phyloP scores from a whole-genome alignment of 768 basidiomycete species.

The Hypholoma fasciculare region DNA sequence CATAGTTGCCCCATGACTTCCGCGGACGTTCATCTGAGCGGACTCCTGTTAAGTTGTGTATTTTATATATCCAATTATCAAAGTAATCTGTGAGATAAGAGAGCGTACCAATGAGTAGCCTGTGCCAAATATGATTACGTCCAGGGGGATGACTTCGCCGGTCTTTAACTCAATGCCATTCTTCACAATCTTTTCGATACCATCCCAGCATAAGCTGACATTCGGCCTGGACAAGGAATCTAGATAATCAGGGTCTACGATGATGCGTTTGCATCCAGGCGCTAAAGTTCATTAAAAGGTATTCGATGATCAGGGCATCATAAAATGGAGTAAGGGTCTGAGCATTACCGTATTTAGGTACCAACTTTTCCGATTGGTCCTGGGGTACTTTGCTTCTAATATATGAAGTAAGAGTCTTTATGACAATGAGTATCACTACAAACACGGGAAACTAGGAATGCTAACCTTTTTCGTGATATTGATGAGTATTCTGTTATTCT shows the following conservation, averaged over 20 bases:
- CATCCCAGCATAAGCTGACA: conserved; percentile 49
- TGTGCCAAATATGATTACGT: conserved; percentile 60
- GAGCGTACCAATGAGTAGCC: conserved; percentile 49
- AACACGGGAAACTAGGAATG: not conserved
- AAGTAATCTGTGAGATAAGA: not conserved
- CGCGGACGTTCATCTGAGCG: conserved; percentile 36
- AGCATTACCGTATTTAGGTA: conserved; percentile 51
- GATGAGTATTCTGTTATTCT: conserved; percentile 34
- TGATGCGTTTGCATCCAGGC: conserved; percentile 64
- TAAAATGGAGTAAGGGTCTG: no score
- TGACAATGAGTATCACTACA: not conserved
- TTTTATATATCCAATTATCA: conserved; percentile 4
- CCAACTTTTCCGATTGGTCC: conserved; percentile 44
- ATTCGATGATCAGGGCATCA: not conserved
- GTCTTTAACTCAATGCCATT: conserved; percentile 50
- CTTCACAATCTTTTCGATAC: conserved; percentile 46
- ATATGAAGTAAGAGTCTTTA: conserved; percentile 42
- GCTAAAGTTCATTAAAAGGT: conserved; percentile 28
- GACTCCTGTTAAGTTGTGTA: conserved; percentile 29
- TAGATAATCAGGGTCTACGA: conserved; percentile 61
- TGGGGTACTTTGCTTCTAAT: conserved; percentile 50
- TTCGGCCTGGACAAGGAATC: conserved; percentile 52
- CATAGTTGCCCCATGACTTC: conserved; percentile 41
- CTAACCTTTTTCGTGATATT: conserved; percentile 32
- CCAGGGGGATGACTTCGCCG: conserved; percentile 49